A percentile compares a stretch with the other conserved stretches of the same genome.
Evolutionary conservation across 306 rosid species (phyloP).

Genomic region (Cicer cuneatum): DNA sequence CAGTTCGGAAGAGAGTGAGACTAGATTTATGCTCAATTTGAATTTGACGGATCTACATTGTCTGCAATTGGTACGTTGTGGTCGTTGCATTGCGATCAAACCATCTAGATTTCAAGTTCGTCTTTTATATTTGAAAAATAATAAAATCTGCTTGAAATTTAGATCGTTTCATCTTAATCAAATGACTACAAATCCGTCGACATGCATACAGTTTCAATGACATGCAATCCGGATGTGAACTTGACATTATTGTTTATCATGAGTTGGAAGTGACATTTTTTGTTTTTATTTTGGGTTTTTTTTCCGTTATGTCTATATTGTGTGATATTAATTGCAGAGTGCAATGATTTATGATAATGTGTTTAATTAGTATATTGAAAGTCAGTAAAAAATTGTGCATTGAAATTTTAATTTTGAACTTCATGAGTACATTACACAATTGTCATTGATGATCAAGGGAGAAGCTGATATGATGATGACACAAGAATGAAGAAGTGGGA

Average conservation of each 20-base stretch:
- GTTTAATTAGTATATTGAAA: neutral
- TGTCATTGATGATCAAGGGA: neutral
- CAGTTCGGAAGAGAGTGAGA: conserved; percentile 80
- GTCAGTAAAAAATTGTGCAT: neutral
- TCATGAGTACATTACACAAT: neutral
- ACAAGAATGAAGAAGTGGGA: neutral
- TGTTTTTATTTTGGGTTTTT: neutral
- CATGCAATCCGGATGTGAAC: neutral
- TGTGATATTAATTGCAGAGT: conserved; percentile 25
- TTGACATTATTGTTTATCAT: conserved; percentile 21
- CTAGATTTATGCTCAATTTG: conserved; percentile 72
- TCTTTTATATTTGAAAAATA: too few relatives aligned
- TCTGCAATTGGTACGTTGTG: too few relatives aligned
- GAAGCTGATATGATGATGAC: neutral
- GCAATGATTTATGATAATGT: conserved; percentile 20
- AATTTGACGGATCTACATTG: neutral
- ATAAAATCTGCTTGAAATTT: too few relatives aligned
- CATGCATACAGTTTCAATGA: too few relatives aligned
- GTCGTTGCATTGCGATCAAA: too few relatives aligned
- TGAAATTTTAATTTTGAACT: neutral
- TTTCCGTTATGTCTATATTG: neutral
- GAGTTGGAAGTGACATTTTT: conserved; percentile 10
- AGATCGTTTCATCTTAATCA: too few relatives aligned
- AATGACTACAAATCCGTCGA: too few relatives aligned
- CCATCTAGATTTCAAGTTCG: too few relatives aligned